phyloP scores from a whole-genome alignment of 306 rosid genomes.

The Quercus mongolica region DNA sequence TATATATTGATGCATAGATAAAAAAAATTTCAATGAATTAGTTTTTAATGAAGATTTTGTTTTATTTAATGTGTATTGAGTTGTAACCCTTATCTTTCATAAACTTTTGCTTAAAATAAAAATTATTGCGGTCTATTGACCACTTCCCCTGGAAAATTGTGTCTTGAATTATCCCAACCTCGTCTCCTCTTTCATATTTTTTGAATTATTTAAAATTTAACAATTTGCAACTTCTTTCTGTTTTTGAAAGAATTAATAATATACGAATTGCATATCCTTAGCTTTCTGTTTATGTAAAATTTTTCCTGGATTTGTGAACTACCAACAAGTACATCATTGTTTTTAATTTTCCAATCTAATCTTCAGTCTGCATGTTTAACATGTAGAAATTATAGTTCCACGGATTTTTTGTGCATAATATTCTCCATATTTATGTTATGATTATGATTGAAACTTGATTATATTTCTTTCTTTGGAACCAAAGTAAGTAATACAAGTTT shows the following conservation, averaged over 20 bases:
- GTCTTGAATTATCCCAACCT: neutral
- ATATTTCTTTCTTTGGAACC: neutral
- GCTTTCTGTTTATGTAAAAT: neutral
- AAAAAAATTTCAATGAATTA: neutral
- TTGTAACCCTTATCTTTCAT: neutral
- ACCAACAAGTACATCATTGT: neutral
- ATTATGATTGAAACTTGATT: neutral
- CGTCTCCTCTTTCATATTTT: neutral
- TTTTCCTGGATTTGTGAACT: neutral
- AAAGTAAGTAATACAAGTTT: neutral
- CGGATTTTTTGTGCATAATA: neutral
- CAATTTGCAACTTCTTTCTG: neutral
- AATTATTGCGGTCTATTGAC: neutral
- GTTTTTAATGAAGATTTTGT: neutral
- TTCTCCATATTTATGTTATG: neutral
- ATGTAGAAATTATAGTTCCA: neutral
- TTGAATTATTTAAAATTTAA: neutral
- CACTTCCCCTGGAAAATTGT: neutral
- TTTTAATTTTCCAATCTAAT: neutral
- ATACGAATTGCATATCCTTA: no score
- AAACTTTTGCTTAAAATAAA: neutral
- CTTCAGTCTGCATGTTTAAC: neutral
- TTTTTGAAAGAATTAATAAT: no score
- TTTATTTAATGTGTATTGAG: neutral
- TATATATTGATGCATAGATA: neutral